A percentile compares a stretch with the other conserved stretches of the same genome.
Conservation (phyloP, 345 rosid species). For the Nephelium lappaceum region DNA sequence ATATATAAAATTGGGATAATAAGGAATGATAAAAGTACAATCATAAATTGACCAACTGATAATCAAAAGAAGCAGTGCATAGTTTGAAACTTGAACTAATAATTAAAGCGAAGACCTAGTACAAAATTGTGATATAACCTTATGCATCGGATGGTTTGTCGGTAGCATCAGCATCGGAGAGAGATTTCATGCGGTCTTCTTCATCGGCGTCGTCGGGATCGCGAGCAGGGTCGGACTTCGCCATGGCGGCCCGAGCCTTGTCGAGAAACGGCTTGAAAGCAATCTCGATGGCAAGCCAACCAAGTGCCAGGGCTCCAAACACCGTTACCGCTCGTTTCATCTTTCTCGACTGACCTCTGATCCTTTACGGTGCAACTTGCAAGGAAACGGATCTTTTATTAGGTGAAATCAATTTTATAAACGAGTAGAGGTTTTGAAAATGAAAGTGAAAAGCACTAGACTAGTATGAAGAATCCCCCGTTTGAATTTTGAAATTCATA, state of each 20-base stretch:
- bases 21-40: neutral
- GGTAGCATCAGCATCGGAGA: constrained; percentile 7
- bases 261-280: constrained; percentile 78
- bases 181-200: neutral
- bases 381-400: neutral
- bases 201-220: constrained; percentile 55
- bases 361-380: constrained; percentile 2
- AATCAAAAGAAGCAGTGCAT: neutral
- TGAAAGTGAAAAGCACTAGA: neutral
- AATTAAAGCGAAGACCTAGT: neutral
- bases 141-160: neutral
- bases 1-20: no score
- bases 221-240: constrained; percentile 60
- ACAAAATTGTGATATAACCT: neutral
- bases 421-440: neutral
- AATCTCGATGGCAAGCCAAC: constrained; percentile 82
- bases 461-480: neutral
- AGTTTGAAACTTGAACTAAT: neutral
- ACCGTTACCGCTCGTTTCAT: constrained; percentile 63
- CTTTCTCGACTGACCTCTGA: constrained; percentile 1
- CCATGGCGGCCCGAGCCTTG: constrained; percentile 63
- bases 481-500: neutral
- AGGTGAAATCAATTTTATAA: constrained; percentile 7
- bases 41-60: neutral
- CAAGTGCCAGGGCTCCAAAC: constrained; percentile 70